Evolutionary conservation across 2,329 filamentous ascomycete species (phyloP), one percentile per base, ranked within the genome.

Genomic region (Gyromitra esculenta): DNA sequence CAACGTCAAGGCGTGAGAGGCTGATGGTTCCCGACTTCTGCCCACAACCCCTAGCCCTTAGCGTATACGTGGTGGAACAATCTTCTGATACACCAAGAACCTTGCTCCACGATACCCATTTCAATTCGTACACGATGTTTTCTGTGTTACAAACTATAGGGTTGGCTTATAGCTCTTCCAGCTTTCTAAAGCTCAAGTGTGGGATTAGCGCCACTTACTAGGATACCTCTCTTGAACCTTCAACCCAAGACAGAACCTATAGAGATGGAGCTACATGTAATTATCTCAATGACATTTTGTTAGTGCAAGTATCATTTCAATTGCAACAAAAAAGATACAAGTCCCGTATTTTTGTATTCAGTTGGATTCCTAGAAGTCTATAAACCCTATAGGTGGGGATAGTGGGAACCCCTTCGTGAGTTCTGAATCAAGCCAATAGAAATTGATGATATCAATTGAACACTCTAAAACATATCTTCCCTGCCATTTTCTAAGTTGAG

Each of bases 31-130:
- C 45, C 50, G 68, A 37, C 25, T 56, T 57, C 72, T n/a, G 9
- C 25, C 43, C n/a, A 59, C 25, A 31, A 65, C 54, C 71, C 75
- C 71, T 75, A 74, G 62, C 75, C 75, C 75, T 75, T 77, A 77
- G 75, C 45, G 57, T 15, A 66, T 48, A 15, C 41, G 62, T 45
- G 15, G 43, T 18, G 56, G 60, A 35, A 57, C 71, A 71, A 41
- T 31, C 43, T 52, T 67, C 18, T 50, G n/a, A 57, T 63, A 45
- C 64, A 68, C 45, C 63, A 60, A 68, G 56, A 60, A 73, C 15
- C 52, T 67, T 67, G 21, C 63, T 69, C 64, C 64, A 74, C 56
- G 54, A 68, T 69, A 39, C 37, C n/a, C 35, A 54, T 31, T 18
- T 54, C 21, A 54, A 54, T 54, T 45, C 25, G 45, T 1, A 50